These are phyloP conservation scores for Backusella liffmaniae DNA, from an alignment of 192 early-diverging fungal species.

Conservation along the genomic window DNA sequence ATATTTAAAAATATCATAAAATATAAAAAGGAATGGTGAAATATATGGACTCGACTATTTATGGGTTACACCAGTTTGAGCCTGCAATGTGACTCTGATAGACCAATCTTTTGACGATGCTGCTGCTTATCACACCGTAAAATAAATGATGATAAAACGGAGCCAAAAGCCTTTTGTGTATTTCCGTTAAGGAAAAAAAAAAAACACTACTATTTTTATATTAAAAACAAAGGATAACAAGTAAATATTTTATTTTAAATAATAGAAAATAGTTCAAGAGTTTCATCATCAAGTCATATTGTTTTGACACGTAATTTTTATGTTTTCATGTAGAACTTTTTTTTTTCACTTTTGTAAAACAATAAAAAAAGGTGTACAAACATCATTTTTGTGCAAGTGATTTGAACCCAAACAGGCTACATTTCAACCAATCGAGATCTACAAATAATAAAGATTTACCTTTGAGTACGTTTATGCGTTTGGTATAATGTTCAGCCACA, in stretches of 20 bases:
- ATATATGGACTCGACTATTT: background rate
- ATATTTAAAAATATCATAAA: background rate
- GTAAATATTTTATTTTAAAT: background rate
- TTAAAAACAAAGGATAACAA: background rate
- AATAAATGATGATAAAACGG: background rate
- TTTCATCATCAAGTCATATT: background rate
- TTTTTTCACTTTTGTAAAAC: background rate
- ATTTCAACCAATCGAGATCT: slow-evolving; percentile 6
- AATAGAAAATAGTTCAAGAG: background rate
- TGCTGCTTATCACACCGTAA: slow-evolving; percentile 2
- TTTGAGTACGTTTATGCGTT: background rate
- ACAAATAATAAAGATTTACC: background rate
- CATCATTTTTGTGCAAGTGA: background rate
- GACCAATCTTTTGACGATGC: slow-evolving; percentile 3
- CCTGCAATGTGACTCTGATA: slow-evolving; percentile 9
- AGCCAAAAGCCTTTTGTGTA: background rate
- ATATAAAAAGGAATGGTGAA: slow-evolving; percentile 6
- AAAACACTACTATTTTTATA: background rate
- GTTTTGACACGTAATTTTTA: slow-evolving; percentile 2
- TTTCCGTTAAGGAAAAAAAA: background rate
- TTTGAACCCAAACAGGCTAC: background rate
- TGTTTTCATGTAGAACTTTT: background rate
- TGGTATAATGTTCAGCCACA: background rate
- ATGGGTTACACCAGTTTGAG: background rate
- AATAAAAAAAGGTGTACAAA: background rate